phyloP scores from a whole-genome alignment of 2,329 filamentous ascomycete genomes.

The Monosporascus sp. region DNA sequence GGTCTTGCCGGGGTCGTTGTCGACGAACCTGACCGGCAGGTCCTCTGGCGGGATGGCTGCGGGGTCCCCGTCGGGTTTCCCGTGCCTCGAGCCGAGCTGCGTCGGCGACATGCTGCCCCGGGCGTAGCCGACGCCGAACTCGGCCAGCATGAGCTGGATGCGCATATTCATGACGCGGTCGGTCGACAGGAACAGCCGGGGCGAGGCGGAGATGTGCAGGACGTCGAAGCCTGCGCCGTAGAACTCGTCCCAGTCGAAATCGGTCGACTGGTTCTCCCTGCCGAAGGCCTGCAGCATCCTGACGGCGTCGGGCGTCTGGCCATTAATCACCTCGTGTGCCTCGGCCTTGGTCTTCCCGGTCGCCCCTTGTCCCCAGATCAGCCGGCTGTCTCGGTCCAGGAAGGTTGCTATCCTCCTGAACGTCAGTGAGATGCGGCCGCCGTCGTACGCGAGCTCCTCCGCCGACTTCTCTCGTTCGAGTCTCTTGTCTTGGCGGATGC shows the following conservation, averaged over 20 bases:
- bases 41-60: slow-evolving; percentile 10
- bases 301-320: slow-evolving; percentile 60
- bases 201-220: slow-evolving; percentile 55
- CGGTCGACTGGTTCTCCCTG: slow-evolving; percentile 69
- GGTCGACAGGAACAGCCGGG: slow-evolving; percentile 45
- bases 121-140: slow-evolving; percentile 41
- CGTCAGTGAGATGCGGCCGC: slow-evolving; percentile 84
- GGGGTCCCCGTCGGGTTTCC: slow-evolving; percentile 8
- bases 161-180: slow-evolving; percentile 45
- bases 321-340: slow-evolving; percentile 64
- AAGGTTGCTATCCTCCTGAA: slow-evolving; percentile 89
- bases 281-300: slow-evolving; percentile 76
- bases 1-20: slow-evolving; percentile 47
- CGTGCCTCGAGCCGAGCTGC: slow-evolving; percentile 22
- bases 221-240: slow-evolving; percentile 87
- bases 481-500: slow-evolving; percentile 85
- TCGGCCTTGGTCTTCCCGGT: slow-evolving; percentile 57
- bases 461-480: slow-evolving; percentile 59
- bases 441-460: slow-evolving; percentile 66
- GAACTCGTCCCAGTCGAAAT: slow-evolving; percentile 67
- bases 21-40: slow-evolving; percentile 44
- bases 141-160: slow-evolving; percentile 45
- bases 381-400: slow-evolving; percentile 55
- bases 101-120: slow-evolving; percentile 30
- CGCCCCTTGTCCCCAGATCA: slow-evolving; percentile 92